These are phyloP conservation scores for Chytriomyces confervae DNA, from an alignment of 192 early-diverging fungal species.

Conservation along the genomic window DNA sequence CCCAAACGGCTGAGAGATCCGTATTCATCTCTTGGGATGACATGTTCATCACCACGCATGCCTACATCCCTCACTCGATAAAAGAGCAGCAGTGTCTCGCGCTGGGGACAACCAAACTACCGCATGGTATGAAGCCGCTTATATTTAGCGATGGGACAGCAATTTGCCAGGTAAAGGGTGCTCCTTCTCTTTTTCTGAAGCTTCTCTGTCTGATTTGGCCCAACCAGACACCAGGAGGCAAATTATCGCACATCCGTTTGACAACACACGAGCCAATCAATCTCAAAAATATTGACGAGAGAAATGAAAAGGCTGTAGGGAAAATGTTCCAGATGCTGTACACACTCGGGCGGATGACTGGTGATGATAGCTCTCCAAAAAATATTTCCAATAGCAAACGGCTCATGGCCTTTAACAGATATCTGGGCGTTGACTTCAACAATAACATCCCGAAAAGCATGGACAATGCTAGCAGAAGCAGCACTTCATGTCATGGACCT, in stretches of 20 bases:
- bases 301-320: constrained; percentile 55
- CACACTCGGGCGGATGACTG: constrained; percentile 46
- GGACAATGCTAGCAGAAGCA: constrained; percentile 56
- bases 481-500: constrained; percentile 52
- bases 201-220: background rate
- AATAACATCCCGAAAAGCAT: constrained; percentile 43
- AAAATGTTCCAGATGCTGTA: constrained; percentile 51
- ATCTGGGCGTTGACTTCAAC: constrained; percentile 45
- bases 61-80: constrained; percentile 46
- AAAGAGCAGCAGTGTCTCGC: constrained; percentile 48
- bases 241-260: constrained; percentile 42
- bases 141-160: constrained; percentile 44
- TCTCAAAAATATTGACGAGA: constrained; percentile 29
- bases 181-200: background rate
- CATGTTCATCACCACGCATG: constrained; percentile 51
- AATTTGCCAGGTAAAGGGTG: constrained; percentile 50
- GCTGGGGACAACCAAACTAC: constrained; percentile 51
- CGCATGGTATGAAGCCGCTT: constrained; percentile 56
- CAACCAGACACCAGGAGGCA: constrained; percentile 48
- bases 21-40: constrained; percentile 58
- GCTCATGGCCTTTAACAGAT: constrained; percentile 26
- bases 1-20: constrained; percentile 16
- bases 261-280: constrained; percentile 45
- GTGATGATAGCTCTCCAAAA: constrained; percentile 20
- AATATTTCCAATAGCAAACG: background rate